A percentile compares a stretch with the other conserved stretches of the same genome.
Evolutionary conservation across 1,139 yeast genomes (phyloP).

Genomic region (Nakaseomyces delphensis): DNA sequence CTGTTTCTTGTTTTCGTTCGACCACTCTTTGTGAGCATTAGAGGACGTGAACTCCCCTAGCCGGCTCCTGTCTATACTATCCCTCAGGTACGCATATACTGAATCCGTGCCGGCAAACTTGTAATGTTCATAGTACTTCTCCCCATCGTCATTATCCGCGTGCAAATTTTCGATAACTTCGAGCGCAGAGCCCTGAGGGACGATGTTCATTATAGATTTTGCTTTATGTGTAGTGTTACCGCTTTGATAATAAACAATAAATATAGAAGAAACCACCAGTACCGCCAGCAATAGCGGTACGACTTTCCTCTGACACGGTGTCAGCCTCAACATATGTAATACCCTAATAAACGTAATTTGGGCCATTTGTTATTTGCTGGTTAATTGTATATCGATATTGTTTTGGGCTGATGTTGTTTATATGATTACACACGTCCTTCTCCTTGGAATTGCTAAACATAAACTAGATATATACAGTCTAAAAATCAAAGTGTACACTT

Average conservation of each 20-base stretch:
- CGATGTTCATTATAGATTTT: neutral
- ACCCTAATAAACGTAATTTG: neutral
- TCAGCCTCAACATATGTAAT: neutral
- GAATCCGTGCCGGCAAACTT: neutral
- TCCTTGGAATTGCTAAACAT: too few relatives aligned
- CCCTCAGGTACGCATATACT: neutral
- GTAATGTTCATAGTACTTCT: neutral
- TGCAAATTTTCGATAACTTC: neutral
- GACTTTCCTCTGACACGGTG: neutral
- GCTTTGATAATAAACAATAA: neutral
- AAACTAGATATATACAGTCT: too few relatives aligned
- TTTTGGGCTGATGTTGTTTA: too few relatives aligned
- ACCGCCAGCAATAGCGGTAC: constrained; percentile 1
- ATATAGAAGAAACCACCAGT: neutral
- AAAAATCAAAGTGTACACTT: too few relatives aligned
- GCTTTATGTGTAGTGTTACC: neutral
- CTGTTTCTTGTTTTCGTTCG: neutral
- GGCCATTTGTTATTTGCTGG: neutral
- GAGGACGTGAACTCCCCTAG: neutral
- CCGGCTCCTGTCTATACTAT: neutral
- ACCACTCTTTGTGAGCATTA: neutral
- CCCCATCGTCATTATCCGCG: neutral
- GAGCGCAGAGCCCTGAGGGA: neutral
- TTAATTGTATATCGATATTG: too few relatives aligned
- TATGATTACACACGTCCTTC: too few relatives aligned